A percentile compares a stretch with the other conserved stretches of the same genome.
Evolutionary conservation across 352 stramenopile genomes (phyloP).

Genomic region (Pythium dissotocum): DNA sequence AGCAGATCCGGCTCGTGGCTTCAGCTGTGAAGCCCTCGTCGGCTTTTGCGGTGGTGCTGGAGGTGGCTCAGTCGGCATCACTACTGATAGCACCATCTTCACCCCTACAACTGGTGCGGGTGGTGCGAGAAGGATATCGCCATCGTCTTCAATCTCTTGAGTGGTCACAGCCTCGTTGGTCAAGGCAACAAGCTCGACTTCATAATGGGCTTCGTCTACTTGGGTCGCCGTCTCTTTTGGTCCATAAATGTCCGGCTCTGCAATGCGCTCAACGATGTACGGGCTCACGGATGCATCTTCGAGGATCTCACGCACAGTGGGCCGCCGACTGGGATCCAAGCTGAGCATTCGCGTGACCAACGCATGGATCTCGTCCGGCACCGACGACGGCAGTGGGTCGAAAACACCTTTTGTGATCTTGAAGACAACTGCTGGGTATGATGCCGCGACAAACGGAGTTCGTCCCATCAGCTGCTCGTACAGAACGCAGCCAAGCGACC

Average conservation of each 20-base stretch:
- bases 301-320: slow-evolving; percentile 13
- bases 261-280: not conserved
- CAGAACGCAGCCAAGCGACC: slow-evolving; percentile 82
- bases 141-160: not conserved
- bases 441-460: slow-evolving; percentile 62
- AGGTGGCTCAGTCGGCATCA: not conserved
- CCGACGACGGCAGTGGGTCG: slow-evolving; percentile 24
- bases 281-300: not conserved
- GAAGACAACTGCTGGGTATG: slow-evolving; percentile 50
- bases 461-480: slow-evolving; percentile 60
- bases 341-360: slow-evolving; percentile 36
- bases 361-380: slow-evolving; percentile 24
- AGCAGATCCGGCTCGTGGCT: not conserved
- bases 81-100: not conserved
- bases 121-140: not conserved
- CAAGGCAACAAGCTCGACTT: not conserved
- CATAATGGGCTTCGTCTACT: not conserved
- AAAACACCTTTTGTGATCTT: slow-evolving; percentile 44
- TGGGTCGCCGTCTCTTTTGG: not conserved
- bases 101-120: not conserved
- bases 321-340: slow-evolving; percentile 15
- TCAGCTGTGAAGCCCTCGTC: not conserved
- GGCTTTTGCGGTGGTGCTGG: not conserved
- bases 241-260: not conserved
- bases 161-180: not conserved